Evolutionary conservation across 495 filamentous ascomycete species (phyloP).

Genomic region (Hypomontagnella monticulosa): DNA sequence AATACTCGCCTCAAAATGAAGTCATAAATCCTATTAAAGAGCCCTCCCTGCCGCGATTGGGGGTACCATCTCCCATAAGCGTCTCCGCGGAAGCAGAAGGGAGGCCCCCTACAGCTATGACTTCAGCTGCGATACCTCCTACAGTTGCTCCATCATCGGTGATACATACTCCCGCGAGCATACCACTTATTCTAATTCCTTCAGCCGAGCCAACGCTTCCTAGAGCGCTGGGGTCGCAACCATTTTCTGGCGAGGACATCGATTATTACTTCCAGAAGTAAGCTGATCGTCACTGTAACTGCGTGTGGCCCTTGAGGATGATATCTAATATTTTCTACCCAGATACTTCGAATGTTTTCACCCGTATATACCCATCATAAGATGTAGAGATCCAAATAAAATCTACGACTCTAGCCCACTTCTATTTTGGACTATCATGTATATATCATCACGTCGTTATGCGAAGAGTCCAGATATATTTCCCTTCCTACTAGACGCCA

Average conservation of each 20-base stretch:
- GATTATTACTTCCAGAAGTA: conserved; percentile 59
- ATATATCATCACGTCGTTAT: conserved; percentile 54
- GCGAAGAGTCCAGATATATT: conserved; percentile 53
- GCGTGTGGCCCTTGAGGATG: not conserved
- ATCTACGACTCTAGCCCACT: conserved; percentile 51
- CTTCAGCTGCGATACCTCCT: conserved; percentile 9
- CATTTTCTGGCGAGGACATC: conserved; percentile 58
- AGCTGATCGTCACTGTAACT: not conserved
- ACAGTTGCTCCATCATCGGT: conserved; percentile 29
- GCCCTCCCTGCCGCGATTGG: conserved; percentile 22
- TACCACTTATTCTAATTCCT: conserved; percentile 6
- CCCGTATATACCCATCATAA: conserved; percentile 55
- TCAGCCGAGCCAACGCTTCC: conserved; percentile 38
- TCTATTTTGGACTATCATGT: conserved; percentile 58
- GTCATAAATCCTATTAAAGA: conserved; percentile 30
- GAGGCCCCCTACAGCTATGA: conserved; percentile 7
- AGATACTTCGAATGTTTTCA: conserved; percentile 57
- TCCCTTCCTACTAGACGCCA: conserved; percentile 50
- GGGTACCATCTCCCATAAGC: conserved; percentile 40
- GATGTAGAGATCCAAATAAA: conserved; percentile 51
- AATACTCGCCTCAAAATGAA: conserved; percentile 25
- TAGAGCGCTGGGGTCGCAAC: conserved; percentile 54
- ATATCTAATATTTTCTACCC: conserved; percentile 3
- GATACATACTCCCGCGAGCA: conserved; percentile 38
- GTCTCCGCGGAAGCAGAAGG: conserved; percentile 28